Conservation (phyloP, 2,329 filamentous ascomycete species). For the Epichloe bromicola region DNA sequence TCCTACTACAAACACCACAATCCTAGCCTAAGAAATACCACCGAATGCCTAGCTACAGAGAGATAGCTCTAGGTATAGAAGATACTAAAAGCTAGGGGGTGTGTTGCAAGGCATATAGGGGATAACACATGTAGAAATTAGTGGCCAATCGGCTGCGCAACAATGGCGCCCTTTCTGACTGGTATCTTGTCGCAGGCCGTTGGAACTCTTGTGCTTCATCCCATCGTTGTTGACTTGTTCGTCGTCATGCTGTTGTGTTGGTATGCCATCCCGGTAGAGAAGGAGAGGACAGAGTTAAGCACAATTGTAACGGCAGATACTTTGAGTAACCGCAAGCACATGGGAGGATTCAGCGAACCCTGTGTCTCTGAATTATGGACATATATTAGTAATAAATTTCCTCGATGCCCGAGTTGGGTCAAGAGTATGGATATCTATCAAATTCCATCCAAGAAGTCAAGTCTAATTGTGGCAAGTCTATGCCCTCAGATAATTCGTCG, state of each 20-base stretch:
- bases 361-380: too few relatives aligned
- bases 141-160: too few relatives aligned
- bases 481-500: neutral
- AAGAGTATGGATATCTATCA: conserved; percentile 1
- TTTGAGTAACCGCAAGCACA: too few relatives aligned
- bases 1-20: too few relatives aligned
- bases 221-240: conserved; percentile 55
- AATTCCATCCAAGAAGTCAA: conserved; percentile 2
- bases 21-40: too few relatives aligned
- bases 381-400: neutral
- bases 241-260: conserved; percentile 52
- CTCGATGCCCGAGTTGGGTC: neutral
- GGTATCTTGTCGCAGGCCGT: conserved; percentile 48
- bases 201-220: conserved; percentile 52
- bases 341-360: too few relatives aligned
- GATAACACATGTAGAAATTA: too few relatives aligned
- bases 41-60: too few relatives aligned
- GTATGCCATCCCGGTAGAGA: conserved; percentile 41
- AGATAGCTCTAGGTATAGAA: too few relatives aligned
- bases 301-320: too few relatives aligned
- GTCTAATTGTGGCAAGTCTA: neutral
- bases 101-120: too few relatives aligned
- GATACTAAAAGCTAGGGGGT: too few relatives aligned
- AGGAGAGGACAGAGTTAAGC: conserved; percentile 45
- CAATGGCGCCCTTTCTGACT: conserved; percentile 52